phyloP scores from a whole-genome alignment of 139 green algal genomes.

The Chlorella sp. region DNA sequence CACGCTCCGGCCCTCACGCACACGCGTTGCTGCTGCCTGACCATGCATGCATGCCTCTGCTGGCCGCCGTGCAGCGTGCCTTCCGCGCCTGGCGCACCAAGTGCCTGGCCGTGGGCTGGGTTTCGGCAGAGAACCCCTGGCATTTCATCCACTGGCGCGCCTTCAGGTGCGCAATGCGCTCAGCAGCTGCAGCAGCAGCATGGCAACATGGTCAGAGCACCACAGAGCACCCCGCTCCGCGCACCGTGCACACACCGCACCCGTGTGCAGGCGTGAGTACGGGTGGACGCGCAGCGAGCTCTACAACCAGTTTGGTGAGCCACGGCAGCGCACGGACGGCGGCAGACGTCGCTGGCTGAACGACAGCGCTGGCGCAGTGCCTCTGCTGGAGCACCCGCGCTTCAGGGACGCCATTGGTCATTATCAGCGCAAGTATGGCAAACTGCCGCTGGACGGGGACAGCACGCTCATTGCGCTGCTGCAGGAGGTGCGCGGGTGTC shows the following conservation, averaged over 20 bases:
- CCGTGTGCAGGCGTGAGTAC: constrained; percentile 3
- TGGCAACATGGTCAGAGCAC: neutral
- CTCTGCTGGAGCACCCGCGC: too few species aligned
- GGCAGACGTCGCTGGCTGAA: too few species aligned
- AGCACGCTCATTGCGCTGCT: neutral
- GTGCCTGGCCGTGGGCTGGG: neutral
- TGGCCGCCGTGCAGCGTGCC: constrained; percentile 1
- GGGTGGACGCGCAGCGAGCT: neutral
- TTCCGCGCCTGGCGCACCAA: neutral
- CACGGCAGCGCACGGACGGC: constrained; percentile 1
- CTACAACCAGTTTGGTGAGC: constrained; percentile 5
- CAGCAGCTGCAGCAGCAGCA: too few species aligned
- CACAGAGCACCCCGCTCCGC: neutral
- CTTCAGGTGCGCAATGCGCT: too few species aligned
- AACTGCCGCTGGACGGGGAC: constrained; percentile 1
- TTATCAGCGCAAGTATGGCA: neutral
- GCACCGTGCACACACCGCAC: neutral
- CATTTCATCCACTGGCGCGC: neutral
- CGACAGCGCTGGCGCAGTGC: too few species aligned
- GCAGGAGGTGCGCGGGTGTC: neutral
- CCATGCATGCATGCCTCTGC: too few species aligned
- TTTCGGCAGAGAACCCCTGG: neutral
- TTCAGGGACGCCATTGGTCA: neutral
- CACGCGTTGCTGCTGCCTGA: too few species aligned
- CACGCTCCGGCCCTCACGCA: too few species aligned